phyloP scores from a whole-genome alignment of 352 stramenopile species.

The Thraustochytrium sp. region DNA sequence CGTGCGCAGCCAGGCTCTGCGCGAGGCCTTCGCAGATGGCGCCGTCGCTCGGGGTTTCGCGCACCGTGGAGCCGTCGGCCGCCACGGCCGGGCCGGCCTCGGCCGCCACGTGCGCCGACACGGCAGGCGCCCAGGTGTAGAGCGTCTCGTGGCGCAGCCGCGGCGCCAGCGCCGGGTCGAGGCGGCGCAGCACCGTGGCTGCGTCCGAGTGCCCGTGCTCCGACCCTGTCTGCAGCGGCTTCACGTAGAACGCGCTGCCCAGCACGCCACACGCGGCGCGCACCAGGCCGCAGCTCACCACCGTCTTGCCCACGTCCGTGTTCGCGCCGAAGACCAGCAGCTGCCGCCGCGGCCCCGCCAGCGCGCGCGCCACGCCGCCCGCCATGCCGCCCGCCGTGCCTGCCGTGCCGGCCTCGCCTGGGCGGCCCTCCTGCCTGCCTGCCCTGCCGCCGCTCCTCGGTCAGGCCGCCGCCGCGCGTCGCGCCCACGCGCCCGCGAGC shows the following conservation, averaged over 20 bases:
- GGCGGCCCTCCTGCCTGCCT: too few relatives aligned
- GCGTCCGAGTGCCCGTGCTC: conserved; percentile 40
- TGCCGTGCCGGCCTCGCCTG: too few relatives aligned
- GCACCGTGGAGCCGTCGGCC: conserved; percentile 73
- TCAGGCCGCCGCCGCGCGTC: too few relatives aligned
- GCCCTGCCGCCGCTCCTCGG: too few relatives aligned
- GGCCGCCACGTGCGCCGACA: conserved; percentile 79
- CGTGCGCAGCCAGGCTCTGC: conserved; percentile 51
- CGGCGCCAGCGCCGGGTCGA: conserved; percentile 75
- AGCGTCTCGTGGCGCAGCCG: conserved; percentile 70
- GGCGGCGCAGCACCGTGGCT: conserved; percentile 56
- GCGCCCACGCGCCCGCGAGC: too few relatives aligned
- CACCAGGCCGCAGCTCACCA: conserved; percentile 85
- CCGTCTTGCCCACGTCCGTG: conserved; percentile 94
- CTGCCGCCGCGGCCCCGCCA: not conserved
- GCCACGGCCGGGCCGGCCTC: conserved; percentile 50
- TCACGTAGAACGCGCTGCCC: conserved; percentile 75
- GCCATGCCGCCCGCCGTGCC: too few relatives aligned
- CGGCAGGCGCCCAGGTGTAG: conserved; percentile 84
- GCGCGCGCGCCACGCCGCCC: not conserved
- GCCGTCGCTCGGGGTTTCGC: conserved; percentile 73
- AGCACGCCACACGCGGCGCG: conserved; percentile 56
- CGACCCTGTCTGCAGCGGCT: conserved; percentile 87
- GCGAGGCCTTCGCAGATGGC: conserved; percentile 62
- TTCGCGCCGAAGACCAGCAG: conserved; percentile 89